phyloP scores from a whole-genome alignment of 2,329 filamentous ascomycete genomes.

The Didymellaceae sp. region DNA sequence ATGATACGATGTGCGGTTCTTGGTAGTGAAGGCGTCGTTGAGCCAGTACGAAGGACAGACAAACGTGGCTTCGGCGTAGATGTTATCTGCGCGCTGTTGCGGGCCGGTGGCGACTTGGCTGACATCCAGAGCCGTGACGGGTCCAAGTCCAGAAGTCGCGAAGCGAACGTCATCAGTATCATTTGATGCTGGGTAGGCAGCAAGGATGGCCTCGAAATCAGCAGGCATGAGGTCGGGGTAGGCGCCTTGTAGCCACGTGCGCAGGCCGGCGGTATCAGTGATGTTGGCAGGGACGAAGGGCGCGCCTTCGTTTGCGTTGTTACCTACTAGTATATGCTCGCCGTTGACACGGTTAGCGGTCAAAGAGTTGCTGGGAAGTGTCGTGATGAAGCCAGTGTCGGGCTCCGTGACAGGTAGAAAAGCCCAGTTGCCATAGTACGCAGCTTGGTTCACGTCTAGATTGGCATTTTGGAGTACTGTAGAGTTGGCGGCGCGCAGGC shows the following conservation, averaged over 20 bases:
- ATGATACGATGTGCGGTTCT: slow-evolving; percentile 17
- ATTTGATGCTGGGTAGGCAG: slow-evolving; percentile 46
- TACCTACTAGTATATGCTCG: slow-evolving; percentile 41
- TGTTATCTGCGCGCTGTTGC: slow-evolving; percentile 60
- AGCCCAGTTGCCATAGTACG: slow-evolving; percentile 49
- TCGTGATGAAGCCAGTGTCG: slow-evolving; percentile 48
- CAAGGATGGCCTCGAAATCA: slow-evolving; percentile 49
- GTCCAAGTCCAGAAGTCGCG: slow-evolving; percentile 30
- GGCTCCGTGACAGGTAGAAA: slow-evolving; percentile 51
- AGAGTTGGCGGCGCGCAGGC: slow-evolving; percentile 46
- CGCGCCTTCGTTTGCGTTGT: slow-evolving; percentile 60
- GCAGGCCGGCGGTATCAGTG: slow-evolving; percentile 50
- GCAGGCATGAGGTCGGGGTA: slow-evolving; percentile 50
- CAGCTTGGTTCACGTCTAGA: slow-evolving; percentile 41
- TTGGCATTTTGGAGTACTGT: slow-evolving; percentile 48
- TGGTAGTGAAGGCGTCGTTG: slow-evolving; percentile 52
- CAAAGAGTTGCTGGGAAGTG: slow-evolving; percentile 48
- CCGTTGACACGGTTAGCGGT: slow-evolving; percentile 47
- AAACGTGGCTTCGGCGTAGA: slow-evolving; percentile 63
- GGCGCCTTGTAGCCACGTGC: slow-evolving; percentile 47
- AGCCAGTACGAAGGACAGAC: slow-evolving; percentile 65
- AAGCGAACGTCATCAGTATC: slow-evolving; percentile 13
- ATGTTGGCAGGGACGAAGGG: slow-evolving; percentile 55
- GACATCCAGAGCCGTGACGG: slow-evolving; percentile 58
- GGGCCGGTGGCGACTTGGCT: slow-evolving; percentile 59